Conservation (phyloP, 1,284 basidiomycete species). For the Apiotrichum gracile region DNA sequence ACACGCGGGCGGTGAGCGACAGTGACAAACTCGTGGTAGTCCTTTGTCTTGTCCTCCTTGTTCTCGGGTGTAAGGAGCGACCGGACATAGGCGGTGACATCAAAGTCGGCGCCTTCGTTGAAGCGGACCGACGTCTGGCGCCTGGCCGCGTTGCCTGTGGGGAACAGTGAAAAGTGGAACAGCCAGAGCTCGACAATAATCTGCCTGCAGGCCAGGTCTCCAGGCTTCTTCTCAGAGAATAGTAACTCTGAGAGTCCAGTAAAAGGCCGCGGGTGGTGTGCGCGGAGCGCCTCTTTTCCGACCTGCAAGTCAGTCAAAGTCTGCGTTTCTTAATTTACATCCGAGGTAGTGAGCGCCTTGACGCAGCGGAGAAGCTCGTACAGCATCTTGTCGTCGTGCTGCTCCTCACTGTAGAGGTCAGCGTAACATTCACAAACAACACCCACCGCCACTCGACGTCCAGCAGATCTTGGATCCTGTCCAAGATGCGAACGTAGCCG, state of each 20-base stretch:
- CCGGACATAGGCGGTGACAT: conserved; percentile 30
- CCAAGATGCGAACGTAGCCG: conserved; percentile 77
- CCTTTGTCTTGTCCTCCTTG: conserved; percentile 33
- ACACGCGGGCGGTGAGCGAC: conserved; percentile 72
- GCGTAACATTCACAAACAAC: not conserved
- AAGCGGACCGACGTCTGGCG: not conserved
- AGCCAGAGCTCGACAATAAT: conserved; percentile 81
- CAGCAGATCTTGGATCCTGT: conserved; percentile 82
- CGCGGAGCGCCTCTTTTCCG: conserved; percentile 62
- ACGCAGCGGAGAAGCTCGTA: conserved; percentile 89
- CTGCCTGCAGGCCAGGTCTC: conserved; percentile 81
- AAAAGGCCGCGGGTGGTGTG: conserved; percentile 78
- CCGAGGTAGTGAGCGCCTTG: conserved; percentile 85
- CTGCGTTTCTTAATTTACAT: conserved; percentile 27
- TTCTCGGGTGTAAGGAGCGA: conserved; percentile 39
- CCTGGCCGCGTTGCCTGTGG: conserved; percentile 25
- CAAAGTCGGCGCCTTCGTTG: conserved; percentile 1
- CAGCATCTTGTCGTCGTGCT: conserved; percentile 91
- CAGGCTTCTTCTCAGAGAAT: conserved; percentile 95
- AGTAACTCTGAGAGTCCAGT: conserved; percentile 72
- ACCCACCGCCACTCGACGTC: conserved; percentile 91
- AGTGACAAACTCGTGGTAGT: conserved; percentile 78
- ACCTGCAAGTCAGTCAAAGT: not conserved
- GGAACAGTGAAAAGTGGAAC: conserved; percentile 75
- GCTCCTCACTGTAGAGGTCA: conserved; percentile 72